These are phyloP conservation scores for Tetrapyrgos nigripes DNA, from an alignment of 1,284 basidiomycete genomes.

Conservation along the genomic window DNA sequence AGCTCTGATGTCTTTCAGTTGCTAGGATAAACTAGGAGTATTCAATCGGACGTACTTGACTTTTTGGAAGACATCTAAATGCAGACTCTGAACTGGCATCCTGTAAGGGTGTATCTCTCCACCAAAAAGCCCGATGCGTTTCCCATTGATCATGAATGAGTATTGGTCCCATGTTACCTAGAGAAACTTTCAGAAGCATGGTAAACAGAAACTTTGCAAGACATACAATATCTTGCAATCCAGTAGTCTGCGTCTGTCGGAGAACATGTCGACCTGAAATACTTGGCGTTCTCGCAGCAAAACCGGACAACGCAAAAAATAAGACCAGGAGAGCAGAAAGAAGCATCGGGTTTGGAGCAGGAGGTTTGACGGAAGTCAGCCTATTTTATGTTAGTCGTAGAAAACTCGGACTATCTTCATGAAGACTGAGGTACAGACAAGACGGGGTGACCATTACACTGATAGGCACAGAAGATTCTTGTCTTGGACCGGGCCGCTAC, in stretches of 20 bases:
- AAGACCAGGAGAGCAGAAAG: not conserved
- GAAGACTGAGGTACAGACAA: too few relatives aligned
- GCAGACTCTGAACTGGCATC: slow-evolving; percentile 47
- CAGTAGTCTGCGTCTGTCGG: slow-evolving; percentile 16
- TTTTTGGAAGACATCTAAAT: slow-evolving; percentile 52
- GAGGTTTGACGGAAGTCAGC: too few relatives aligned
- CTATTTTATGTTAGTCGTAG: not conserved
- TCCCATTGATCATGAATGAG: slow-evolving; percentile 52
- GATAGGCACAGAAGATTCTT: not conserved
- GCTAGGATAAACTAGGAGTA: not conserved
- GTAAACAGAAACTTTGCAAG: not conserved
- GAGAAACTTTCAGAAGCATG: not conserved
- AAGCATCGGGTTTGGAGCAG: not conserved
- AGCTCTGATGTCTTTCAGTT: slow-evolving; percentile 20
- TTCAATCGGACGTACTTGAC: slow-evolving; percentile 36
- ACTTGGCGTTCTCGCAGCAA: not conserved
- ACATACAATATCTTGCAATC: slow-evolving; percentile 22
- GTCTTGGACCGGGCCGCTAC: not conserved
- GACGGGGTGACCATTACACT: not conserved
- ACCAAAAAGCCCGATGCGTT: slow-evolving; percentile 51
- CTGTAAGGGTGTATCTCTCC: slow-evolving; percentile 56
- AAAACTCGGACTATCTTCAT: not conserved
- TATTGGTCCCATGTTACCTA: slow-evolving; percentile 55
- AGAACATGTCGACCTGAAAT: not conserved
- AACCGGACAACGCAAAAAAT: not conserved